These are phyloP conservation scores for Alternaria sp. DNA, from an alignment of 2,329 filamentous ascomycete species.

Conservation along the genomic window DNA sequence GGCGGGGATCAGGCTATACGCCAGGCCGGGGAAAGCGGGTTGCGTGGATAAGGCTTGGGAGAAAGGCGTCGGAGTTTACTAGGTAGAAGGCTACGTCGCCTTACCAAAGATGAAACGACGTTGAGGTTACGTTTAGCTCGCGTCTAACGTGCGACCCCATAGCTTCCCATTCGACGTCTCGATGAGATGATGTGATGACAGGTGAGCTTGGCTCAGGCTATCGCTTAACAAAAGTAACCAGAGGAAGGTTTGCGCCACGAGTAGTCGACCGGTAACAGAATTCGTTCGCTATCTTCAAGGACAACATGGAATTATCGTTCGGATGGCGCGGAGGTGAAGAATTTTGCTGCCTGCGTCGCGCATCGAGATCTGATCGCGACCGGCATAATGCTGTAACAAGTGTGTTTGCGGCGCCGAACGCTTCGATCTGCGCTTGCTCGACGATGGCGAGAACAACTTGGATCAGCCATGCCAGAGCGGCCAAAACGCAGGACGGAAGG, in stretches of 20 bases:
- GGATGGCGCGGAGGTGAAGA: slow-evolving; percentile 27
- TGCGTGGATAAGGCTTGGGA: slow-evolving; percentile 11
- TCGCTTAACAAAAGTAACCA: slow-evolving; percentile 17
- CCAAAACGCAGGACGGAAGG: slow-evolving; percentile 18
- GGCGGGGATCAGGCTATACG: slow-evolving; percentile 28
- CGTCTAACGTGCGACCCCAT: slow-evolving; percentile 26
- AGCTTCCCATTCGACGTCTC: slow-evolving; percentile 34
- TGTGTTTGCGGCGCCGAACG: slow-evolving; percentile 19
- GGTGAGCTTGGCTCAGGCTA: slow-evolving; percentile 30
- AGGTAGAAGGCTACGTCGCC: slow-evolving; percentile 24
- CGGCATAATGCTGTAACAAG: slow-evolving; percentile 18
- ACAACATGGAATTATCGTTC: slow-evolving; percentile 25
- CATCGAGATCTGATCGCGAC: slow-evolving; percentile 14
- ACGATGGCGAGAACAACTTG: slow-evolving; percentile 24
- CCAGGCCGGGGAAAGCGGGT: slow-evolving; percentile 30
- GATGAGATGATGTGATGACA: slow-evolving; percentile 26
- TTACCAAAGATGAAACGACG: slow-evolving; percentile 17
- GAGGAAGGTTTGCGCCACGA: slow-evolving; percentile 5
- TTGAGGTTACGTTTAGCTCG: slow-evolving; percentile 15
- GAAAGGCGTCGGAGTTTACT: slow-evolving; percentile 10
- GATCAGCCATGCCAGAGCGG: slow-evolving; percentile 13
- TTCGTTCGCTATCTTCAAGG: slow-evolving; percentile 23
- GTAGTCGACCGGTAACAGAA: slow-evolving; percentile 7
- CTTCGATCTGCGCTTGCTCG: slow-evolving; percentile 6
- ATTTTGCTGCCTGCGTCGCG: slow-evolving; percentile 15